Base-by-base conservation (phyloP, 306 rosid genomes). In the Casuarina equisetifolia region DNA sequence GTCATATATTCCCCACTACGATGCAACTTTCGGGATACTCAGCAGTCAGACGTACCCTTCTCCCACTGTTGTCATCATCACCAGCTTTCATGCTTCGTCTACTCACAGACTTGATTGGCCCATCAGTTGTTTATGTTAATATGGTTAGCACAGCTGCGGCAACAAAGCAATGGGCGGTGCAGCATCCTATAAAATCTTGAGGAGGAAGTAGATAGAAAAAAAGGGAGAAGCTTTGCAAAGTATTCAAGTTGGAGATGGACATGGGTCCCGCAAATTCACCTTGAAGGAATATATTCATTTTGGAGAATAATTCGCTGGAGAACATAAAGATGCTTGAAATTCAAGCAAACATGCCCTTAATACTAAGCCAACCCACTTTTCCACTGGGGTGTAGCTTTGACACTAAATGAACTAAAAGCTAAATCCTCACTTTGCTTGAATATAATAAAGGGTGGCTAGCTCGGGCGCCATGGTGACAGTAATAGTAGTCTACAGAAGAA, bases 321-420 rank as follows among this genome's bases (percentile, higher is more conserved):
- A 86, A 86, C 85, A 89, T 82, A 88, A 89, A 87, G 92, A 92
- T 89, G 98, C 98, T 94, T 94, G 85, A 94, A 88, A 67, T 88
- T 92, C 90, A 94, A 92, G 98, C 98, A 92, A 90, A 86, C 92
- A 80, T 80, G 84, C 76, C 96, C 94, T 89, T 88, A 89, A 84
- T 78, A 86, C 90, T 70, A 88, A 89, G 88, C 85, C 82, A 84
- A 82, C 94, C 86, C 76, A 86, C 90, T 86, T 88, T 84, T 71
- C 88, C 89, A 82, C 85, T 59, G 67, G 71, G 72, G 80, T 82
- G 74, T 76, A 76, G 70, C 90, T 86, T 82, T 87, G 82, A 76
- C 79, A 80, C 77, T 74, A 69, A 78, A 76, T 71, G 61, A 88
- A 71, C 84, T 51, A 79, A 90, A 88, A 88, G 92, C 76, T 85